Percentiles rank a stretch among this genome's conserved stretches.
phyloP scores from a whole-genome alignment of 1,284 basidiomycete species.

The Trichosporon asahii region DNA sequence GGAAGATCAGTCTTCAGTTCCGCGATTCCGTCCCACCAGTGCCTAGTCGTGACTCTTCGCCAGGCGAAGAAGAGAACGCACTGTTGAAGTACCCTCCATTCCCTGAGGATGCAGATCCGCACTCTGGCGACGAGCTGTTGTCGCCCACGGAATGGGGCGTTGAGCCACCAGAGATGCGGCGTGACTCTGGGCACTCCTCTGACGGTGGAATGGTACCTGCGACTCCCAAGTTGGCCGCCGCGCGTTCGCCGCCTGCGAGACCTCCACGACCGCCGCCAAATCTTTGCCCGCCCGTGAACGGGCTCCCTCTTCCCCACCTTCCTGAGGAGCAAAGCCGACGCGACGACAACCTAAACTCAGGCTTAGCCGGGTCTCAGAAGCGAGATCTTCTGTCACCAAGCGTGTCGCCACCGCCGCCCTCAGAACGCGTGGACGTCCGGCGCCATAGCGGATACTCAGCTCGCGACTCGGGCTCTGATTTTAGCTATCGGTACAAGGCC shows the following conservation, averaged over 20 bases:
- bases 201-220: background rate
- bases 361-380: background rate
- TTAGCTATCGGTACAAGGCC: background rate
- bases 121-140: conserved; percentile 3
- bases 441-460: background rate
- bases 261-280: background rate
- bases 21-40: background rate
- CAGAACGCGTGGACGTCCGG: background rate
- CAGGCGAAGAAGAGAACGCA: background rate
- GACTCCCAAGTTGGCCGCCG: background rate
- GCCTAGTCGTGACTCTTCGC: background rate
- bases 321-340: background rate
- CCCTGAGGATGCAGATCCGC: background rate
- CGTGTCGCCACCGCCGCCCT: background rate
- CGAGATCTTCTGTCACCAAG: background rate
- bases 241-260: background rate
- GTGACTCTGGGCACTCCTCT: conserved; percentile 7
- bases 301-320: background rate
- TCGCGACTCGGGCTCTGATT: background rate
- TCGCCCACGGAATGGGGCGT: background rate
- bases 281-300: background rate
- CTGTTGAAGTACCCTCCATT: background rate
- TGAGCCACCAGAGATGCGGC: conserved; percentile 8
- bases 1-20: conserved; percentile 6
- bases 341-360: background rate